Evolutionary conservation across 2,329 filamentous ascomycete species (phyloP), one percentile per base, ranked within the genome.

Genomic region (Neonectria ditissima): DNA sequence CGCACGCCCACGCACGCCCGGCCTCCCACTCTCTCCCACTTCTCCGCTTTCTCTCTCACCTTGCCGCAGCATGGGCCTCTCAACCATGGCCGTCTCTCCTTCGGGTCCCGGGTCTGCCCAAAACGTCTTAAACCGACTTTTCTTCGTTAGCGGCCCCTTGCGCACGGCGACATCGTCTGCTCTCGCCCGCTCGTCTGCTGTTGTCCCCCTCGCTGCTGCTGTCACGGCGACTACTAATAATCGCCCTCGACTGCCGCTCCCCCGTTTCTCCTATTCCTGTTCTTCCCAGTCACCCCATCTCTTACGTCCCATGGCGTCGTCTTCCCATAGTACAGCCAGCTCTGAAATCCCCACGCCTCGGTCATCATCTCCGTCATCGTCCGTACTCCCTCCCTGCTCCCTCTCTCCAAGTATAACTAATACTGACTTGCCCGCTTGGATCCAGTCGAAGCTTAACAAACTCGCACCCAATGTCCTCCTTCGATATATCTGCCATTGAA

Each of bases 401-500:
- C 84, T 82, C 20, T 11, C 43, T 13, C 26, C 13, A 32, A 45
- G 65, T 63, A 70, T 60, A 84, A 73, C 71, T 82, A 79, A 83
- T 75, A 82, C 84, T 77, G 84, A 79, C 74, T 83, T 84, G 79
- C 82, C 81, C 73, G 78, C 83, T 69, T 84, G 83, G 72, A 48
- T 85, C 82, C 63, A 79, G 80, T 73, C 81, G 84, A 69, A 82
- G 83, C 63, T 80, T 85, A 68, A 83, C 84, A 55, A 77, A 82
- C 66, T 80, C 84, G 67, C 86, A 88, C 73, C 86, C 86, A 67
- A 82, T 87, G 80, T 84, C 84, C 68, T 79, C 83, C 57, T 79
- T 89, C 74, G 85, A 90, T 76, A 79, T 89, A 63, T 68, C 80
- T 45, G 82, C 84, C 69, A 85, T 89, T 67, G 84, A 89, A 79